phyloP scores from a whole-genome alignment of 345 rosid species.

The Populus davidiana region DNA sequence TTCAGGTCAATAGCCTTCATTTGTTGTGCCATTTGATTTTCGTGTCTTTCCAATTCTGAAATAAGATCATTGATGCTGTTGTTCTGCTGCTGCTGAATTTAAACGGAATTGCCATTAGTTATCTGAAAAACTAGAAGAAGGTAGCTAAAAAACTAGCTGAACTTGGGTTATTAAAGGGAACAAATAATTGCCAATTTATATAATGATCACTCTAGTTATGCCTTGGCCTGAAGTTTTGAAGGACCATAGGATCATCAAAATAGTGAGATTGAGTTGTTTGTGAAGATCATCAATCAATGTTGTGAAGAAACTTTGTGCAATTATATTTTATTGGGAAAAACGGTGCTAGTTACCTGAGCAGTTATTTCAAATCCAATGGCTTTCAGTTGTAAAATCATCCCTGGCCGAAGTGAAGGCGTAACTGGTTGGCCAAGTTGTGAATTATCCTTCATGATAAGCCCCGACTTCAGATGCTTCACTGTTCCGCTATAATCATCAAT shows the following conservation, averaged over 20 bases:
- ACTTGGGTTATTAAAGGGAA: neutral
- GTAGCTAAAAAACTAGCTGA: neutral
- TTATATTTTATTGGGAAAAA: neutral
- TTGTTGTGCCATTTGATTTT: slow-evolving; percentile 13
- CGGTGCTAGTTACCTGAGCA: slow-evolving; percentile 25
- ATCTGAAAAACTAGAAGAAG: neutral
- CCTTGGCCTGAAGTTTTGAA: neutral
- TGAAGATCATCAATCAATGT: neutral
- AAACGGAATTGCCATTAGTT: neutral
- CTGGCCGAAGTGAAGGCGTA: slow-evolving; percentile 14
- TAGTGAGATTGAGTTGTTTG: neutral
- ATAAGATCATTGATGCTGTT: slow-evolving; percentile 14
- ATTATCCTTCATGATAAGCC: slow-evolving; percentile 17
- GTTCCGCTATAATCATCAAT: slow-evolving; percentile 13
- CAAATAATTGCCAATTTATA: neutral
- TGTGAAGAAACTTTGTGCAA: neutral
- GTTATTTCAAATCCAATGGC: slow-evolving; percentile 28
- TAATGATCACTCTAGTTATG: neutral
- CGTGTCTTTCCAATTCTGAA: slow-evolving; percentile 20
- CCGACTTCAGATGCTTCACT: slow-evolving; percentile 9
- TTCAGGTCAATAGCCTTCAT: slow-evolving; percentile 18
- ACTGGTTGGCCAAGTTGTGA: neutral
- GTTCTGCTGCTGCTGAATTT: slow-evolving; percentile 14
- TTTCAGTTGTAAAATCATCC: slow-evolving; percentile 27
- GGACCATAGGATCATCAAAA: neutral